Percentiles rank a stretch among this genome's conserved stretches.
Evolutionary conservation across 2,329 filamentous ascomycete species (phyloP).

Genomic region (Monilinia vaccinii-corymbosi): DNA sequence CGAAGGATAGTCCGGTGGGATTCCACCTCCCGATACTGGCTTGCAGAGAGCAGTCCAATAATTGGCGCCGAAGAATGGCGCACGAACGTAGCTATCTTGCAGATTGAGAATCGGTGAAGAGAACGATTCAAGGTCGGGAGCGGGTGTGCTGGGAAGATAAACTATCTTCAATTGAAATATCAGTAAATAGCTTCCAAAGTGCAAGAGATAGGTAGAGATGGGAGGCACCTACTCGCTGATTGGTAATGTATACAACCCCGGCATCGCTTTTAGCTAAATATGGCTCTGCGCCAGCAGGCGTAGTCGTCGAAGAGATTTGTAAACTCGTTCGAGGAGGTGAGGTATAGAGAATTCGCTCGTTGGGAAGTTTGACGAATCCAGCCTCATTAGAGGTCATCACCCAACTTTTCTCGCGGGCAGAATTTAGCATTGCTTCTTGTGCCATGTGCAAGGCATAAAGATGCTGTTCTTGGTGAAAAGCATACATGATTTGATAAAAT

Average conservation of each 20-base stretch:
- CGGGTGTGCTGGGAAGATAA: slow-evolving; percentile 69
- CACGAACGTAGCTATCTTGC: slow-evolving; percentile 74
- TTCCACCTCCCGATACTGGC: slow-evolving; percentile 74
- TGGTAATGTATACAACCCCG: slow-evolving; percentile 73
- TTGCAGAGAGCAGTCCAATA: slow-evolving; percentile 75
- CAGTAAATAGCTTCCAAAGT: slow-evolving; percentile 10
- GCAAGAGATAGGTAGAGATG: slow-evolving; percentile 17
- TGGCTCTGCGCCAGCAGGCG: slow-evolving; percentile 51
- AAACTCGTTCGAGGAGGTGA: slow-evolving; percentile 73
- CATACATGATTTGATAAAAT: slow-evolving; percentile 22
- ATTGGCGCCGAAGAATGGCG: slow-evolving; percentile 89
- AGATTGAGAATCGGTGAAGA: slow-evolving; percentile 81
- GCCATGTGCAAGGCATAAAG: slow-evolving; percentile 23
- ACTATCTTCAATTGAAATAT: slow-evolving; percentile 52
- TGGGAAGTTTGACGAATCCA: slow-evolving; percentile 74
- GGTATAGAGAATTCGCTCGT: slow-evolving; percentile 73
- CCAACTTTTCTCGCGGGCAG: slow-evolving; percentile 50
- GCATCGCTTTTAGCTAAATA: slow-evolving; percentile 65
- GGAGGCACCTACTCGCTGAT: slow-evolving; percentile 59
- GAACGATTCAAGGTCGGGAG: slow-evolving; percentile 68
- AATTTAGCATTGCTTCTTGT: slow-evolving; percentile 23
- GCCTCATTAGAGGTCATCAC: slow-evolving; percentile 72
- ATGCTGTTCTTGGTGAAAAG: slow-evolving; percentile 28
- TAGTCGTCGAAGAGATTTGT: slow-evolving; percentile 55
- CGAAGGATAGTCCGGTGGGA: slow-evolving; percentile 62